Base-by-base conservation (phyloP, 371 early-diverging fungal genomes). In the Chytridiales sp. region DNA sequence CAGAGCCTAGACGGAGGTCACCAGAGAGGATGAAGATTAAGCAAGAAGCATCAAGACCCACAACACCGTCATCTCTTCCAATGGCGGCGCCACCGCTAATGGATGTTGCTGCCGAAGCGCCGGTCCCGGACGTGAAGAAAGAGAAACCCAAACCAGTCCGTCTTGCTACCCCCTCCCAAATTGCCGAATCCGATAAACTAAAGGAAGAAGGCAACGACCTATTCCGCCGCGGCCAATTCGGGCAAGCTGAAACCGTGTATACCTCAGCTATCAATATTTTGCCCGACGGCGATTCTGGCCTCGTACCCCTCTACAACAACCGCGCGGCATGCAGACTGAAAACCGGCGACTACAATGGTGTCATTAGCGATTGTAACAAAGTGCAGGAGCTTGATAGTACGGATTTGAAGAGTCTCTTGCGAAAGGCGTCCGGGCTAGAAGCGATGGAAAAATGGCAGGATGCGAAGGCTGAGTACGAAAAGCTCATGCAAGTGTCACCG, bases 201-300 rank as follows among this genome's bases (percentile, higher is more conserved):
- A 83, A 87, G 52, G 78, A 82, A 13, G 62, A 68, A 26, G 97
- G 95, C 44, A 95, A 94, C 64, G 86, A 82, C 11, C 64, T 69
- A 22, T 96, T 91, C 75, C 94, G 92, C 66, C 75, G 87, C 24
- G 96, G 97, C 0, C 93, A 94, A 68, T 95, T 84, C 74, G 86
- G 76, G 26, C 89, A 89, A 8, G 93, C 97, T 0, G 88, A 87
- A 39, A 65, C 63, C 5, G 70, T 76, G 13, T 97, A 97, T 72
- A 80, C 83, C 0, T 66, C 64, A 13, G 93, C 94, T 0, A 80
- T 94, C 11, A 54, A 19, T 11, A 51, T 43, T 11, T 62, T 76
- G 3, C 75, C 75, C 1, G 42, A 17, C 27, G 67, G 61, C 24
- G 21, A 38, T 42, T 6, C n/a, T 13, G 48, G 59, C 21, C 61